Conservation (phyloP, 164 flowering plant species). For the Chloranthus sessilifolius region DNA sequence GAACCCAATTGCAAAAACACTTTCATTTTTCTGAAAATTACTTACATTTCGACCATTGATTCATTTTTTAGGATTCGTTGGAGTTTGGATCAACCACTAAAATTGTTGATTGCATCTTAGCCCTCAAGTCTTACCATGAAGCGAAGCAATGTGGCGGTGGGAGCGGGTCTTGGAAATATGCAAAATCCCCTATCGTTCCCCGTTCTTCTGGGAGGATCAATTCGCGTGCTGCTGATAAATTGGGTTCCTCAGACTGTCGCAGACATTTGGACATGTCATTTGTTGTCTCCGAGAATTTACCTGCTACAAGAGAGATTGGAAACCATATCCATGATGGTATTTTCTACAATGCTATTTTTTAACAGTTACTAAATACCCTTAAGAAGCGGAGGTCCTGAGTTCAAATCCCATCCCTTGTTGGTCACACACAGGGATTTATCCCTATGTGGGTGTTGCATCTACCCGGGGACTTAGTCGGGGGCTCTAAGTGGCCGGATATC, state of each 20-base stretch:
- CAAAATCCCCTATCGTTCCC: conserved; percentile 50
- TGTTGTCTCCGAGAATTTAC: conserved; percentile 23
- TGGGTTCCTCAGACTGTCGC: conserved; percentile 23
- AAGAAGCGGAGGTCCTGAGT: too few species aligned
- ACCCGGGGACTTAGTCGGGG: too few species aligned
- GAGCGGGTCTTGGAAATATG: conserved; percentile 44
- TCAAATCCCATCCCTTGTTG: too few species aligned
- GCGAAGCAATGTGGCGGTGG: conserved; percentile 47
- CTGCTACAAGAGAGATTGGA: not conserved
- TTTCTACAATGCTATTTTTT: too few species aligned
- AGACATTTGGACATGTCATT: conserved; percentile 60
- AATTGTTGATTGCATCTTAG: conserved; percentile 82
- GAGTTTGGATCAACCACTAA: conserved; percentile 64
- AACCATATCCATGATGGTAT: not conserved
- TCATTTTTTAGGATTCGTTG: conserved; percentile 41
- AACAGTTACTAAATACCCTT: too few species aligned
- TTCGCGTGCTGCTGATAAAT: conserved; percentile 15
- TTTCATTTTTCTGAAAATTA: not conserved
- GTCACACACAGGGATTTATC: too few species aligned
- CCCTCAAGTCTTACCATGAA: conserved; percentile 72
- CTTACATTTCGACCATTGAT: not conserved
- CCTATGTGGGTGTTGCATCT: too few species aligned
- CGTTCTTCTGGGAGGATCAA: conserved; percentile 36
- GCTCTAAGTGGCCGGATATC: too few species aligned
- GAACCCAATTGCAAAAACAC: not conserved